Percentiles rank a stretch among this genome's conserved stretches.
phyloP scores from a whole-genome alignment of 2,329 filamentous ascomycete species.

The Fusarium mexicanum region DNA sequence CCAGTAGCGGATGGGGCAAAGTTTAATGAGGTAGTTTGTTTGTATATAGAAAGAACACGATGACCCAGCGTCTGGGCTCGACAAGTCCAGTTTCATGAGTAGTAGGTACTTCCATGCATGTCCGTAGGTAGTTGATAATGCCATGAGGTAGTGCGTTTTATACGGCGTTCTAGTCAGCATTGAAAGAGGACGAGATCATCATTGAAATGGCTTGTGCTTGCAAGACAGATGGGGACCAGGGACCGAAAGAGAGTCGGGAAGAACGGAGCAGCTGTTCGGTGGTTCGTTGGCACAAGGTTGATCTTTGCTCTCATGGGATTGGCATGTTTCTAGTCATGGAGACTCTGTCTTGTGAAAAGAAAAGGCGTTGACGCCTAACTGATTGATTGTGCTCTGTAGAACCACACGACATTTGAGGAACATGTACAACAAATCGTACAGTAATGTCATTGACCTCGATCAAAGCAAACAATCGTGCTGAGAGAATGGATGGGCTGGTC shows the following conservation, averaged over 20 bases:
- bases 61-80: slow-evolving; percentile 13
- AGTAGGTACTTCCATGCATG: background rate
- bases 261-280: background rate
- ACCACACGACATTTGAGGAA: background rate
- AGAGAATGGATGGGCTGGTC: background rate
- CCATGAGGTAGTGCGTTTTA: slow-evolving; percentile 10
- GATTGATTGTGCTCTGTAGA: background rate
- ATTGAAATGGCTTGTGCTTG: slow-evolving; percentile 6
- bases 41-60: background rate
- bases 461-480: background rate
- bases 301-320: slow-evolving; percentile 18
- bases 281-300: slow-evolving; percentile 9
- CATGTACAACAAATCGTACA: background rate
- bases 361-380: slow-evolving; percentile 11
- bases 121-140: slow-evolving; percentile 16
- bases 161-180: slow-evolving; percentile 9
- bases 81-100: slow-evolving; percentile 10
- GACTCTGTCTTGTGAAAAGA: background rate
- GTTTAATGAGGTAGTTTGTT: slow-evolving; percentile 23
- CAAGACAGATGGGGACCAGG: background rate
- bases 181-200: slow-evolving; percentile 14
- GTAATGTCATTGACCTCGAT: background rate
- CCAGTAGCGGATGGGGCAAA: slow-evolving; percentile 16
- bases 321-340: slow-evolving; percentile 2
- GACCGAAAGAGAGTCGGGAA: slow-evolving; percentile 8